Base-by-base conservation (phyloP, 2,329 filamentous ascomycete genomes). In the Achaetomium macrosporum region DNA sequence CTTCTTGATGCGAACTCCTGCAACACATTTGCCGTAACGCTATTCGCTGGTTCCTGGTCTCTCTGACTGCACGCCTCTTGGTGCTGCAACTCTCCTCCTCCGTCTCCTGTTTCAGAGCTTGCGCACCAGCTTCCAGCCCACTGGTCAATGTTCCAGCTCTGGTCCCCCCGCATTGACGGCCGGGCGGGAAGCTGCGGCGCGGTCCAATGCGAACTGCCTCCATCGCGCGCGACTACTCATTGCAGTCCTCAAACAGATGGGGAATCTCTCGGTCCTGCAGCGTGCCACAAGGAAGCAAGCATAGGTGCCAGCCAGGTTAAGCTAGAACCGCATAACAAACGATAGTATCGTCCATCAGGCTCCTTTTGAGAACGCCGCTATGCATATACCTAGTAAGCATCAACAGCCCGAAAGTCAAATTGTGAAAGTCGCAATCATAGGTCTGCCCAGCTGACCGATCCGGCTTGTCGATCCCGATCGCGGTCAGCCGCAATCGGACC, bases 191-290 rank as follows among this genome's bases (percentile, higher is more conserved):
- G 31, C 48, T 11, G 51, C 43, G 49, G 55, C 53, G 39, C 52
- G 41, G 54, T 54, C 59, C 58, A 62, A 62, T 62, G 56, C 51
- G 37, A 41, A 44, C 33, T 17, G 40, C 30, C 51, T 39, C 25
- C 41, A 45, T 59, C 49, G 59, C 59, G 57, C 61, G 57, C 61
- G 58, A 56, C 51, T 57, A 50, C 9, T 29, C 13, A 42, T n/a
- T 19, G 35, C 16, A 9, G 25, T 15, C 19, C 30, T 29, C n/a
- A n/a, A n/a, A n/a, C n/a, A n/a, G n/a, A n/a, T n/a, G n/a, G 31
- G 15, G 30, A 50, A 36, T 25, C 25, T 25, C 7, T 7, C 25
- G 25, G 25, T 25, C 25, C 7, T 7, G 17, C 36, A 33, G 20
- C 20, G 33, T 50, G 41, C 41, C 41, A 13, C 16, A 40, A 53